Evolutionary conservation across 1,139 yeast genomes (phyloP), one percentile per base, ranked within the genome.

Genomic region (Tardiomyces digboiensis): DNA sequence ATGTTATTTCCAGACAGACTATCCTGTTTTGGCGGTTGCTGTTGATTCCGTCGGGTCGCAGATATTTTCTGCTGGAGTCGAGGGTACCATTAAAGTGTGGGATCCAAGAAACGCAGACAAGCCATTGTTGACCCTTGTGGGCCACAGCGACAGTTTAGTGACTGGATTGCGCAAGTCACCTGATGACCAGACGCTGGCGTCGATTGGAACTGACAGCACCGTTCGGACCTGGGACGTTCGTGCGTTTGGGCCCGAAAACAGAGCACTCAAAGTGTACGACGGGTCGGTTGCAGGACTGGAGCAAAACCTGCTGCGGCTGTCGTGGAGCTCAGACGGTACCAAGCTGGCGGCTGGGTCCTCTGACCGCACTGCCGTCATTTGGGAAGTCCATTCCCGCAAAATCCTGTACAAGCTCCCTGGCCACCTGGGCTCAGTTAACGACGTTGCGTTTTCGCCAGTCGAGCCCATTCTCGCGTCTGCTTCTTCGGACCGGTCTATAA

Each of bases 1-100:
- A 0, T 40, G 44, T 2, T 57, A 52, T 19, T 61, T 78, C 41
- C 56, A 63, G 14, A 69, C 80, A 0, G 70, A 69, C 2, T 81
- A 67, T 53, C 91, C 94, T 0, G 53, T 84, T 1, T 60, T 83
- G 16, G 67, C 85, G 0, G 75, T 81, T 6, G 71, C 73, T 1
- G 49, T 64, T 16, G 63, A 62, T 39, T 50, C 56, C 2, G 59
- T 59, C 29, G 80, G 75, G 1, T 55, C 64, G 10, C 62, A 63
- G 7, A 52, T 82, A 2, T 84, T 70, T 52, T 67, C 76, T 3
- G 68, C 81, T 0, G 95, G 95, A 0, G 74, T 85, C 2, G 91
- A 84, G 48, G 82, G 87, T 1, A 62, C 68, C 0, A 70, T 85
- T 0, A 59, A 65, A 41, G 81, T 79, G 1, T 79, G 71, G 62